Evolutionary conservation across 108 stramenopile species (phyloP), one percentile per base, ranked within the genome.

Genomic region (Nitzschia sp.): DNA sequence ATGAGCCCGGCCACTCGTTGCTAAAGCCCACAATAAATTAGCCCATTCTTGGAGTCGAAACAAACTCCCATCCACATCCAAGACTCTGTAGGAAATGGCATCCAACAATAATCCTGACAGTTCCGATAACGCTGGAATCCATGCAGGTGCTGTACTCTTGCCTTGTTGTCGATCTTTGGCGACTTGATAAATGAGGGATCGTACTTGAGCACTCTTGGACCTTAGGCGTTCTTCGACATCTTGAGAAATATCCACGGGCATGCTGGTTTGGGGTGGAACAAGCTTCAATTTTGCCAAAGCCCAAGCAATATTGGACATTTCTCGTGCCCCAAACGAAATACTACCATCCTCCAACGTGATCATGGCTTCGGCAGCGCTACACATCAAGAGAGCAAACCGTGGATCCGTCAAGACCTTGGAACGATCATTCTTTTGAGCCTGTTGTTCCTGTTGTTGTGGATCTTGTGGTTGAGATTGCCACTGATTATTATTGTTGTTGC

Each of bases 221-320:
- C 6, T 6, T 42, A 42, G 9, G 38, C 38, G 38, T 42, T 6
- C 38, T 13, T 42, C 38, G 38, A 42, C 9, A 42, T 42, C 38
- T 35, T 63, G 54, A 21, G 17, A 73, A 18, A 21, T 32, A 4
- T 83, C 82, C 27, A 92, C 26, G 8, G 85, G 79, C 59, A 83
- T 66, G 0, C 78, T 83, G 0, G 45, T 70, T 29, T 42, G 45
- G 15, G 91, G 91, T 9, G 91, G 91, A 19, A 68, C 76, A 35
- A 93, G 54, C 11, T 81, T 73, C 19, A 94, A 66, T 62, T 94
- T 94, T 23, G 93, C 89, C 30, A 94, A 63, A 26, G 85, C 93
- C 93, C 93, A 94, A 25, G 73, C 86, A 49, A 87, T 76, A 57
- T 94, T 94, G 55, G 88, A 79, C 55, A 87, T 68, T 70, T 94